Conservation (phyloP, 2,329 filamentous ascomycete species). For the Xylaria arbuscula region DNA sequence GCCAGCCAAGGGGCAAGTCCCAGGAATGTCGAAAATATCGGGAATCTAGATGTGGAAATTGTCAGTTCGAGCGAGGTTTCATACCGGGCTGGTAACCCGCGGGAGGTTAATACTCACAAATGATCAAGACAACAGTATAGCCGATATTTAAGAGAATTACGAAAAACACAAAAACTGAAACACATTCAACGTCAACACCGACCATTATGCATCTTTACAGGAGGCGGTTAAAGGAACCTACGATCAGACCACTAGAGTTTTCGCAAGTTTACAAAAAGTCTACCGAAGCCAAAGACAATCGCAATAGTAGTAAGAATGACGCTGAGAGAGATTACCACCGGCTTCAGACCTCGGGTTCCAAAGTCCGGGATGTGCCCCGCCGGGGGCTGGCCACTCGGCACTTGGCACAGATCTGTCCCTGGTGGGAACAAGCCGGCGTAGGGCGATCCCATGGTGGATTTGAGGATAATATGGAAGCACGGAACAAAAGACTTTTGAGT, state of each 20-base stretch:
- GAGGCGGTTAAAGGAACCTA: constrained; percentile 8
- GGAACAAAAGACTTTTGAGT: constrained; percentile 6
- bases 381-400: constrained; percentile 18
- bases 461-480: constrained; percentile 14
- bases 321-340: constrained; percentile 15
- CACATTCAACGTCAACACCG: not conserved
- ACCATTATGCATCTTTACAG: not conserved
- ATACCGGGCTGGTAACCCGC: not conserved
- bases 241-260: constrained; percentile 19
- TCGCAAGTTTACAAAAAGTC: constrained; percentile 19
- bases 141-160: constrained; percentile 24
- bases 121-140: constrained; percentile 19
- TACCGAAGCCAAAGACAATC: constrained; percentile 18
- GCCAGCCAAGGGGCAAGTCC: constrained; percentile 28
- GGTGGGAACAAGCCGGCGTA: constrained; percentile 1
- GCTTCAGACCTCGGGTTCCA: constrained; percentile 10
- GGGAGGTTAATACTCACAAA: constrained; percentile 12
- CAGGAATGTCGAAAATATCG: constrained; percentile 28
- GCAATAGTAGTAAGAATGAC: constrained; percentile 26
- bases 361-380: constrained; percentile 26
- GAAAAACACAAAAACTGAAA: constrained; percentile 25
- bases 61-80: no score
- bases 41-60: not conserved
- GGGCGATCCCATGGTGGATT: constrained; percentile 16
- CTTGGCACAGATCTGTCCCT: not conserved